phyloP scores from a whole-genome alignment of 2,329 filamentous ascomycete species.

The Fusarium aywerte region DNA sequence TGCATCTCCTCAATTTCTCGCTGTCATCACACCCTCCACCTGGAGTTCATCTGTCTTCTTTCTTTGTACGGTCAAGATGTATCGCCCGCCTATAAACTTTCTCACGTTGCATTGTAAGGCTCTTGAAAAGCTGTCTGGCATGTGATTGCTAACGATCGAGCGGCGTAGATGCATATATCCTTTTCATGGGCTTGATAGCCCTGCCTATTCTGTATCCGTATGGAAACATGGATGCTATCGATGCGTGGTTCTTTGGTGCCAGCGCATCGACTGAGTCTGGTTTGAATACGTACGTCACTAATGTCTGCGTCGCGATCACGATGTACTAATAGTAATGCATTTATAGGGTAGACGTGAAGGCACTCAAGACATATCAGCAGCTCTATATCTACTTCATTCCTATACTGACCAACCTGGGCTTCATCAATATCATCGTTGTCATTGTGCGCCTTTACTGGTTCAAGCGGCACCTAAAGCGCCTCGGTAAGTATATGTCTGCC shows the following conservation, averaged over 20 bases:
- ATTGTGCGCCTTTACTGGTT: conserved; percentile 61
- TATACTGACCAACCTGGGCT: conserved; percentile 59
- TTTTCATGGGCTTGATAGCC: conserved; percentile 1
- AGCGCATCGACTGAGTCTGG: not conserved
- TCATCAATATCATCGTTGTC: conserved; percentile 62
- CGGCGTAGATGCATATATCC: conserved; percentile 6
- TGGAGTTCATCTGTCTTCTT: too few species aligned
- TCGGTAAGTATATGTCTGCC: not conserved
- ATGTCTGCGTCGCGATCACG: accelerated
- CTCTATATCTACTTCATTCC: conserved; percentile 62
- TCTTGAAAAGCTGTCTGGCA: accelerated
- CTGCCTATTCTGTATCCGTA: not conserved
- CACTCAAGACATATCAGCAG: conserved; percentile 61
- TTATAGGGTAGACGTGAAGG: conserved; percentile 60
- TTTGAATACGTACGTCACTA: not conserved
- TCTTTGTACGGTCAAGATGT: not conserved
- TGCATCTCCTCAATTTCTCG: not conserved
- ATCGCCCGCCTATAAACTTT: not conserved
- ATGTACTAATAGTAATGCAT: not conserved
- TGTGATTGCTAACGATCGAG: not conserved
- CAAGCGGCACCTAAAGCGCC: conserved; percentile 52
- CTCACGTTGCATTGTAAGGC: not conserved
- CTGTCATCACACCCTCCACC: not conserved
- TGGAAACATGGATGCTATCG: conserved; percentile 2
- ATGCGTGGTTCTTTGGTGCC: conserved; percentile 7